Conservation (phyloP, 495 filamentous ascomycete genomes). For the Glutinoglossum americanum region DNA sequence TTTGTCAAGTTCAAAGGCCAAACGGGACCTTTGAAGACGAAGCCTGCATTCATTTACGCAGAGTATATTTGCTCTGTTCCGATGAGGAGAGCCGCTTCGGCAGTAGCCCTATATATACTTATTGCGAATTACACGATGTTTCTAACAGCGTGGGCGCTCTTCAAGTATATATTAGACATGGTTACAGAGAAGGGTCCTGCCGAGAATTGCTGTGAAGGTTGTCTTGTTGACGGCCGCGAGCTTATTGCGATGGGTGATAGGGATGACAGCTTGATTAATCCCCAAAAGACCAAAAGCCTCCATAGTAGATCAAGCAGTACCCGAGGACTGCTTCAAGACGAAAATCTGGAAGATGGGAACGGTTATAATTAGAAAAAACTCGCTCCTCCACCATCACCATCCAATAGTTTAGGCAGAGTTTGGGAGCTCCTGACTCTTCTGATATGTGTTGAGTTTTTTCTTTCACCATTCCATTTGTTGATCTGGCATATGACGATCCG, state of each 20-base stretch:
- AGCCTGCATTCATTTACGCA: constrained; percentile 5
- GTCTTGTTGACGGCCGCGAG: not conserved
- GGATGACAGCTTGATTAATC: not conserved
- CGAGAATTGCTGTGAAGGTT: constrained; percentile 5
- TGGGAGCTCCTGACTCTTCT: not conserved
- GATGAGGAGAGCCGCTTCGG: not conserved
- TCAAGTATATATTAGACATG: constrained; percentile 5
- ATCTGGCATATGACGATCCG: not conserved
- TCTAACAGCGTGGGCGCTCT: constrained; percentile 6
- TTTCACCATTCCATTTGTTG: not conserved
- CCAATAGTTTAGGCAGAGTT: not conserved
- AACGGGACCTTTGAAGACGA: constrained; percentile 1
- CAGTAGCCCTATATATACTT: constrained; percentile 3
- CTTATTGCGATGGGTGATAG: not conserved
- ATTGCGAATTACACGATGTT: constrained; percentile 6
- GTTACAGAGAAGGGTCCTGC: not conserved
- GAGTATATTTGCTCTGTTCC: constrained; percentile 8
- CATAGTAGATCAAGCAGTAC: not conserved
- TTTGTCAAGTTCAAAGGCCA: not conserved
- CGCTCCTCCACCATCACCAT: not conserved
- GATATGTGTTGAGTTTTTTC: not conserved
- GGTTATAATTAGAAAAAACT: not conserved
- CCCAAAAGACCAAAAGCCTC: not conserved
- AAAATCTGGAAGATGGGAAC: not conserved
- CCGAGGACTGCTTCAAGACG: not conserved